A percentile compares a stretch with the other conserved stretches of the same genome.
These are phyloP conservation scores for Alternaria tenuissima DNA, from an alignment of 2,329 filamentous ascomycete genomes.

Conservation along the genomic window DNA sequence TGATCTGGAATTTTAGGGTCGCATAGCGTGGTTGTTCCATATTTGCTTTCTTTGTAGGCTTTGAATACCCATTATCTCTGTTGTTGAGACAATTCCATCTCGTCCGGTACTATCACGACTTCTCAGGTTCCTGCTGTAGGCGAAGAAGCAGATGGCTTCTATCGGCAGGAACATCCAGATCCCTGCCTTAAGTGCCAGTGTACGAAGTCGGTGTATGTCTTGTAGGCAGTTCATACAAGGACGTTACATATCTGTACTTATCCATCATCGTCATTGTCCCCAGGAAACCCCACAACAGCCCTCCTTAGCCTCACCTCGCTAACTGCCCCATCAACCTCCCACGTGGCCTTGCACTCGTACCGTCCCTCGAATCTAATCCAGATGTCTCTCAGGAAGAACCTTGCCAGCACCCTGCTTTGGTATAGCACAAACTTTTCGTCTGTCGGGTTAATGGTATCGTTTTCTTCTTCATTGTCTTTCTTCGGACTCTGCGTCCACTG, in stretches of 20 bases:
- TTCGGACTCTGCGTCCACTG: not conserved
- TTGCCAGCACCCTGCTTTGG: conserved; percentile 21
- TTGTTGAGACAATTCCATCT: not conserved
- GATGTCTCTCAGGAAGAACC: conserved; percentile 18
- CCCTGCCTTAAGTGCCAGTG: not conserved
- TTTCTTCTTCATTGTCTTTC: not conserved
- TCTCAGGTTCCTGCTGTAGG: not conserved
- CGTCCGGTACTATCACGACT: not conserved
- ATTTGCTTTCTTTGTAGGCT: not conserved
- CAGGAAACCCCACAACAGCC: conserved; percentile 11
- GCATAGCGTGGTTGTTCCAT: not conserved
- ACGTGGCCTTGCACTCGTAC: conserved; percentile 20
- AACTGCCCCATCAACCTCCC: conserved; percentile 19
- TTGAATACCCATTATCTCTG: conserved; percentile 1
- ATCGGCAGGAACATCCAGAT: not conserved
- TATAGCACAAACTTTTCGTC: conserved; percentile 23
- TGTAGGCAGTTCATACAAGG: not conserved
- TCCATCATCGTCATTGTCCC: conserved; percentile 4
- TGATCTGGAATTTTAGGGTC: not conserved
- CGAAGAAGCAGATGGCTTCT: not conserved
- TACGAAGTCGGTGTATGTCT: too few species aligned
- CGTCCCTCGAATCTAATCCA: conserved; percentile 16
- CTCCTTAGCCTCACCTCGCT: conserved; percentile 13
- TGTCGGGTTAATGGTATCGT: not conserved
- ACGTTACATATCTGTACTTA: not conserved